Base-by-base conservation (phyloP, 495 filamentous ascomycete genomes). In the Aspergillus hancockii region DNA sequence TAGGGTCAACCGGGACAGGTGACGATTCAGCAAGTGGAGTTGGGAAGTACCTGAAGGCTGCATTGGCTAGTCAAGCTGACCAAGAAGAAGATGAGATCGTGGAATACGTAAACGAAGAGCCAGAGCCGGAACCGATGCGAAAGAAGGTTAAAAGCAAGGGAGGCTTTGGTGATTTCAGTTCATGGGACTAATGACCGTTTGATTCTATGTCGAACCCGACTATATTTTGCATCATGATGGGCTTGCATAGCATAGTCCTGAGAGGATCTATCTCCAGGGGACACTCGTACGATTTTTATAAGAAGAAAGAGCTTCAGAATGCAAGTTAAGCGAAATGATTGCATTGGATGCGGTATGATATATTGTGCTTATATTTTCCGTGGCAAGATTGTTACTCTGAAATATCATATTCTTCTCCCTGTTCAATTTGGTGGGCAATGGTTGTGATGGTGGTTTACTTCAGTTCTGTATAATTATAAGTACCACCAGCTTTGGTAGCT, bases 91-190 rank as follows among this genome's bases (percentile, higher is more conserved):
- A 85, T 62, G 86, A 87, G 61, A 83, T 85, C 41, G 75, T 85
- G 23, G 83, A 78, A 34, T 81, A 79, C 61, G 72, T 83, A 56
- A 86, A 87, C 30, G 80, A 83, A 21, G 78, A 84, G 55, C 81
- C 82, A 34, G 81, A 71, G 28, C 81, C 81, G 62, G 87, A 90
- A 63, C 90, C 90, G 34, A 81, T 78, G 9, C 88, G 84, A 70
- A 97, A 97, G 75, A 96, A 96, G 74, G 64, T 75, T 9, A 96
- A 91, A 69, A 78, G 79, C 4, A 63, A 68, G 3, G 88, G 90
- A 31, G 93, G 92, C 3, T 98, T 97, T 81, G 94, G 94, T 14
- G 94, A 97, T 75, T 97, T 98, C 56, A 78, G 75, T 54, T 75
- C 72, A 3, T 78, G 75, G 75, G 60, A 68, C 57, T 68, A 61